A percentile compares a stretch with the other conserved stretches of the same genome.
Evolutionary conservation across 225 moss, liverwort and hornwort genomes (phyloP).

Genomic region (Sphagnum tenellum): DNA sequence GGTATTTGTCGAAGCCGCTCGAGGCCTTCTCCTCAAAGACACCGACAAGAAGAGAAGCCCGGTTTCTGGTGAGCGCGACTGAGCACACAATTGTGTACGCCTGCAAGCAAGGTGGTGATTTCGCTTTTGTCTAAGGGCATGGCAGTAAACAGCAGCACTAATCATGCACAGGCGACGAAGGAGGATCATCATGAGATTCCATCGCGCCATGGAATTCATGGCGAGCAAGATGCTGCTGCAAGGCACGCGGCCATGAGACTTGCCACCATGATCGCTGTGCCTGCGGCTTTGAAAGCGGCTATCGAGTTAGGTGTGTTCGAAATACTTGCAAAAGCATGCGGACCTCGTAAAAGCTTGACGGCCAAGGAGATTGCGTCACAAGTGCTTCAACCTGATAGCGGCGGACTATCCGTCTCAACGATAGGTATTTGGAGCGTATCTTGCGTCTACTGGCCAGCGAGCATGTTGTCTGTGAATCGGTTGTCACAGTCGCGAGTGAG

Average conservation of each 20-base stretch:
- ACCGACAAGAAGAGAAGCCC: too few species aligned
- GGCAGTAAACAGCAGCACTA: too few species aligned
- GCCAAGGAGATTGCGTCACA: constrained; percentile 11
- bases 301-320: constrained; percentile 25
- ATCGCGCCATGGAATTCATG: too few species aligned
- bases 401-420: constrained; percentile 5
- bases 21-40: too few species aligned
- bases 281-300: constrained; percentile 11
- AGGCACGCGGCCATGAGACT: constrained; percentile 3
- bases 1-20: too few species aligned
- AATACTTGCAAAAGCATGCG: constrained; percentile 10
- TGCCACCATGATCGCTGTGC: background rate
- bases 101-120: too few species aligned
- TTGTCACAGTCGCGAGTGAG: background rate
- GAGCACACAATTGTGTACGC: too few species aligned
- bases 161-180: too few species aligned
- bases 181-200: too few species aligned
- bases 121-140: too few species aligned
- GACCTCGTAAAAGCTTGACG: background rate
- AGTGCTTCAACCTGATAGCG: constrained; percentile 11
- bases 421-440: background rate
- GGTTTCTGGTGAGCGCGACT: too few species aligned
- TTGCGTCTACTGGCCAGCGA: background rate
- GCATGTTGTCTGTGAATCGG: constrained; percentile 3
- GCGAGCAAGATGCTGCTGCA: too few species aligned